These are phyloP conservation scores for Talaromyces wortmannii DNA, from an alignment of 495 filamentous ascomycete genomes.

Conservation along the genomic window DNA sequence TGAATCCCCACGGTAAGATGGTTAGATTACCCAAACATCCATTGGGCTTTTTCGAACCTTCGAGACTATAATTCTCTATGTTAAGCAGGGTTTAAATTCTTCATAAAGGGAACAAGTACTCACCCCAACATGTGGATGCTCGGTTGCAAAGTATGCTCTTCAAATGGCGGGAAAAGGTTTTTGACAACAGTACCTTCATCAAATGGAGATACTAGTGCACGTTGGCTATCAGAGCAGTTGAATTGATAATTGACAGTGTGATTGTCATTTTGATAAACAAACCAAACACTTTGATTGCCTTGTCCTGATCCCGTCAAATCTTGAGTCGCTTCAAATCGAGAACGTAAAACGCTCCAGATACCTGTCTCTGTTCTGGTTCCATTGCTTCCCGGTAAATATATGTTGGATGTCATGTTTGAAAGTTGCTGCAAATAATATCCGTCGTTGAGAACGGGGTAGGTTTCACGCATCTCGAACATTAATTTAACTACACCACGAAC, in stretches of 20 bases:
- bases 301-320: conserved; percentile 32
- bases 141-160: conserved; percentile 27
- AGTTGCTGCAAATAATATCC: conserved; percentile 33
- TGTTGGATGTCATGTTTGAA: conserved; percentile 30
- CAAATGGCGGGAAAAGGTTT: conserved; percentile 43
- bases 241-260: conserved; percentile 30
- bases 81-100: neutral
- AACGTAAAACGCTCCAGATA: conserved; percentile 37
- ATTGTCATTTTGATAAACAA: conserved; percentile 42
- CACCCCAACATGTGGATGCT: conserved; percentile 18
- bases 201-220: conserved; percentile 37
- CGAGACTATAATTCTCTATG: conserved; percentile 5
- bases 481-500: conserved; percentile 34
- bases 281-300: conserved; percentile 41
- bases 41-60: conserved; percentile 20
- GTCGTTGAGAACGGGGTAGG: conserved; percentile 41
- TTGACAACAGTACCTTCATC: conserved; percentile 33
- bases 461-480: conserved; percentile 39
- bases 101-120: neutral
- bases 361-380: conserved; percentile 38
- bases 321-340: conserved; percentile 25
- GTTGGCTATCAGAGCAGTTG: conserved; percentile 25
- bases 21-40: conserved; percentile 43
- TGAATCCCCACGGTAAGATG: conserved; percentile 46
- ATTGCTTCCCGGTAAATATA: conserved; percentile 36